These are phyloP conservation scores for Clitoria ternatea DNA, from an alignment of 306 rosid species.

Conservation along the genomic window DNA sequence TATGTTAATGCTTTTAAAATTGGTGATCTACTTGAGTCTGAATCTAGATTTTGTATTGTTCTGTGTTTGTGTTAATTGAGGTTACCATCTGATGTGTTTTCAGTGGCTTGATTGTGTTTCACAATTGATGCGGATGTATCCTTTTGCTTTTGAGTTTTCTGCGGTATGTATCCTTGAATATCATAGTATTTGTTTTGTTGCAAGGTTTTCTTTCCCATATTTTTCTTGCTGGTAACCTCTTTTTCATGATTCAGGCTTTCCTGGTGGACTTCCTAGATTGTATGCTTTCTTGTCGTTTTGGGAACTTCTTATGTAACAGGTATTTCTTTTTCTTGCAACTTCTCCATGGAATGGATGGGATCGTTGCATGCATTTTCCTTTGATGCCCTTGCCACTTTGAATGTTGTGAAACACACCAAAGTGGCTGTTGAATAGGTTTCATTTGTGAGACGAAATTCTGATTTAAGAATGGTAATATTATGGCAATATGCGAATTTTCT, in stretches of 20 bases:
- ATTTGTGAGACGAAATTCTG: conserved; percentile 14
- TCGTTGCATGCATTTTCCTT: conserved; percentile 25
- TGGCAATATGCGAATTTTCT: not conserved
- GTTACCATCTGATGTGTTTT: conserved; percentile 34
- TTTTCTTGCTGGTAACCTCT: conserved; percentile 2
- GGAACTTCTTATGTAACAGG: conserved; percentile 96
- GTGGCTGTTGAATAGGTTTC: conserved; percentile 17
- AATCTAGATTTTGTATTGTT: not conserved
- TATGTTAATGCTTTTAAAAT: conserved; percentile 4
- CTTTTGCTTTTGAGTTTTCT: conserved; percentile 92
- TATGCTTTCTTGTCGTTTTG: conserved; percentile 89
- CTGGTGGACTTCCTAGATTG: conserved; percentile 88
- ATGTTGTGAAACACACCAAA: not conserved
- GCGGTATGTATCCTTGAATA: conserved; percentile 47
- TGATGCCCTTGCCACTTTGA: conserved; percentile 9
- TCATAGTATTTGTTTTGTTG: conserved; percentile 22
- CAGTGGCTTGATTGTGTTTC: conserved; percentile 99
- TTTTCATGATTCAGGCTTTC: conserved; percentile 58
- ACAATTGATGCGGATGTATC: conserved; percentile 92
- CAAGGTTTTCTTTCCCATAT: not conserved
- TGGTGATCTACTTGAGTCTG: conserved; percentile 5
- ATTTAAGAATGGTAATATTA: not conserved
- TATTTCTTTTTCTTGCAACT: conserved; percentile 28
- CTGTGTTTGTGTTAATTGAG: not conserved
- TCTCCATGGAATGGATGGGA: conserved; percentile 15